These are phyloP conservation scores for Blastobotrys malaysiensis DNA, from an alignment of 1,139 yeast species.

Conservation along the genomic window DNA sequence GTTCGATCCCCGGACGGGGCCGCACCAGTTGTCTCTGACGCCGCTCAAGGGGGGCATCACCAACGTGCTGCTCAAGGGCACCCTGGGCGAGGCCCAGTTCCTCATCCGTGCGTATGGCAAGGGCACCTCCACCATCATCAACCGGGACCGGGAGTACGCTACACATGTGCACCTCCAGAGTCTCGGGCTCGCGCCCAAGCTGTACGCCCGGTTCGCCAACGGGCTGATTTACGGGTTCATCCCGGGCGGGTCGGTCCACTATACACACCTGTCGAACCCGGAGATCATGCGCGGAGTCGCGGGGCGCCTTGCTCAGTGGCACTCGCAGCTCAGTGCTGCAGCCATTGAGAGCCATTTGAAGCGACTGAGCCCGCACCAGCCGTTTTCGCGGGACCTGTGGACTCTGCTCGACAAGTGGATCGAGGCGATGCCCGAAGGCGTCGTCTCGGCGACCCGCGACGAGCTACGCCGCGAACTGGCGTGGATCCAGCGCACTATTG, in stretches of 20 bases:
- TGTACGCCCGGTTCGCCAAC: conserved; percentile 64
- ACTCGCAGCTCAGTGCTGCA: conserved; percentile 40
- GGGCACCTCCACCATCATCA: conserved; percentile 69
- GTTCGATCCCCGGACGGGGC: conserved; percentile 3
- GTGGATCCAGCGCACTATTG: conserved; percentile 48
- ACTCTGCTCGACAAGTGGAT: conserved; percentile 59
- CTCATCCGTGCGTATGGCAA: conserved; percentile 71
- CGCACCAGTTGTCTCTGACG: conserved; percentile 23
- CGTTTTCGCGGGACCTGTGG: conserved; percentile 45
- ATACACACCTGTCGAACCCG: conserved; percentile 47
- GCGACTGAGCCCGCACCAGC: conserved; percentile 2
- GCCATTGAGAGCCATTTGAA: conserved; percentile 48
- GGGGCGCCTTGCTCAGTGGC: conserved; percentile 70
- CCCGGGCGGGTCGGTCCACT: conserved; percentile 59
- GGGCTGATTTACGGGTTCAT: conserved; percentile 71
- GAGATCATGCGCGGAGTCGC: conserved; percentile 55
- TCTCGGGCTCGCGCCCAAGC: conserved; percentile 60
- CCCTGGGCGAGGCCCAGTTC: conserved; percentile 33
- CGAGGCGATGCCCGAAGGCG: conserved; percentile 45
- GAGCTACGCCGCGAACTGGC: conserved; percentile 47
- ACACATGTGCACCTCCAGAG: conserved; percentile 62
- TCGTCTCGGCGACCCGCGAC: conserved; percentile 20
- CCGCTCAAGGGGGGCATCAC: conserved; percentile 76
- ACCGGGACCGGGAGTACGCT: conserved; percentile 69
- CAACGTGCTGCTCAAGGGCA: conserved; percentile 59